A percentile compares a stretch with the other conserved stretches of the same genome.
Evolutionary conservation across 768 basidiomycete species (phyloP).

Genomic region (Pleurotus salmoneostramineus): DNA sequence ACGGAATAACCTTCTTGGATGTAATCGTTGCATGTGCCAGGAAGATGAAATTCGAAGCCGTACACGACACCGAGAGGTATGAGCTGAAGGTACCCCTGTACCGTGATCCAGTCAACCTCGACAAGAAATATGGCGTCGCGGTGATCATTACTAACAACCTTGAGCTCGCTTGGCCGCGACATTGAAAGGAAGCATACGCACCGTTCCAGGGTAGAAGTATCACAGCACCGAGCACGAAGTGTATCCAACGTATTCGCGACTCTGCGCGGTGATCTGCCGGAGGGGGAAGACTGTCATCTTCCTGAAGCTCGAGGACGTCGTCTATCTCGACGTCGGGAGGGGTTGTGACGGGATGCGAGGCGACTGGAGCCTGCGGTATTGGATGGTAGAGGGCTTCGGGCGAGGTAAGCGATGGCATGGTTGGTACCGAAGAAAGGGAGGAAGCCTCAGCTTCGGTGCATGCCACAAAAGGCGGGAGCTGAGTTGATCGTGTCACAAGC

Average conservation of each 20-base stretch:
- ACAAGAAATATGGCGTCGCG: constrained; percentile 76
- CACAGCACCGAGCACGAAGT: constrained; percentile 75
- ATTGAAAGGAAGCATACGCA: constrained; percentile 27
- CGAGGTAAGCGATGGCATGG: constrained; percentile 19
- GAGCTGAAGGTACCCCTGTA: constrained; percentile 59
- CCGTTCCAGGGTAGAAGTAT: constrained; percentile 90
- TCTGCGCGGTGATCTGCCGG: constrained; percentile 36
- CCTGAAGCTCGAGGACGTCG: constrained; percentile 17
- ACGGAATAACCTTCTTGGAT: constrained; percentile 56
- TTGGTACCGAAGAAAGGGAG: neutral
- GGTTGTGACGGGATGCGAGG: constrained; percentile 21
- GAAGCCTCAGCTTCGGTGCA: neutral
- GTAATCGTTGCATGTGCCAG: constrained; percentile 73
- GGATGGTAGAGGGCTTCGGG: constrained; percentile 39
- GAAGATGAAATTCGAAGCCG: constrained; percentile 61
- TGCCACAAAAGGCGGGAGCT: neutral
- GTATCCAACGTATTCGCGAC: constrained; percentile 52
- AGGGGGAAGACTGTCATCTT: constrained; percentile 16
- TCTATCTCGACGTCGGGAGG: constrained; percentile 28
- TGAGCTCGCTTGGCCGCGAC: too few relatives aligned
- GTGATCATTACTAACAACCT: constrained; percentile 72
- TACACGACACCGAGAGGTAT: constrained; percentile 61
- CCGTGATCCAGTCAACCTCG: constrained; percentile 59
- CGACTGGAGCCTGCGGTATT: constrained; percentile 34
- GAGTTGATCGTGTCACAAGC: neutral